These are phyloP conservation scores for Cichorium intybus DNA, from an alignment of 140 eudicot species.

Conservation along the genomic window DNA sequence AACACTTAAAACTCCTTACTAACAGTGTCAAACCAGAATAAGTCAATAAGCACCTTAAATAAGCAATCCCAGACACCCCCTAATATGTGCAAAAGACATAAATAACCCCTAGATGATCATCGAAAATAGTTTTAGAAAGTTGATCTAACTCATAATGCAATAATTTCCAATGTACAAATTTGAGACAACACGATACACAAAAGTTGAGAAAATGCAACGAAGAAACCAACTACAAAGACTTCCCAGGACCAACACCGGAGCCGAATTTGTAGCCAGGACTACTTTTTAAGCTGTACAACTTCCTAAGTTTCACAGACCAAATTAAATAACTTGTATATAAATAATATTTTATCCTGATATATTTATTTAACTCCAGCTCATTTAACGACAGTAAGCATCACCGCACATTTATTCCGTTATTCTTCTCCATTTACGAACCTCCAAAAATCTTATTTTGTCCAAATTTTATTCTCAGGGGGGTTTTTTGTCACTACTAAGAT, in stretches of 20 bases:
- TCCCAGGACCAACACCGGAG: conserved; percentile 10
- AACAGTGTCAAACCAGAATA: no score
- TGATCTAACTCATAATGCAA: conserved; percentile 6
- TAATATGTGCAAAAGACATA: conserved; percentile 1
- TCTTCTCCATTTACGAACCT: conserved; percentile 34
- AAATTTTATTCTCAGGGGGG: conserved; percentile 9
- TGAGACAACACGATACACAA: conserved; percentile 11
- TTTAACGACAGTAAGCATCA: conserved; percentile 14
- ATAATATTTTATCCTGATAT: conserved; percentile 19
- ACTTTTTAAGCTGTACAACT: conserved; percentile 27
- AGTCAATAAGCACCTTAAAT: no score
- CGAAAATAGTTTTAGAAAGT: no score
- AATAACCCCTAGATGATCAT: conserved; percentile 8
- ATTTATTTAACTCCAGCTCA: conserved; percentile 19
- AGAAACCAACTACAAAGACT: conserved; percentile 20
- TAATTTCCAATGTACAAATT: conserved; percentile 15
- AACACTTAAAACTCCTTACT: no score
- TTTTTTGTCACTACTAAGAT: conserved; percentile 2
- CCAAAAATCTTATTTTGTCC: conserved; percentile 13
- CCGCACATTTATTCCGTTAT: conserved; percentile 26
- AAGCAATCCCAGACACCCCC: no score
- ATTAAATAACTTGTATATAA: conserved; percentile 14
- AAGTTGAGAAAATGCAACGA: conserved; percentile 5
- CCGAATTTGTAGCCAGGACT: conserved; percentile 13
- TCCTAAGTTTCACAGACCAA: conserved; percentile 14